phyloP scores from a whole-genome alignment of 208 protist species.

The Trypanosoma boissoni region DNA sequence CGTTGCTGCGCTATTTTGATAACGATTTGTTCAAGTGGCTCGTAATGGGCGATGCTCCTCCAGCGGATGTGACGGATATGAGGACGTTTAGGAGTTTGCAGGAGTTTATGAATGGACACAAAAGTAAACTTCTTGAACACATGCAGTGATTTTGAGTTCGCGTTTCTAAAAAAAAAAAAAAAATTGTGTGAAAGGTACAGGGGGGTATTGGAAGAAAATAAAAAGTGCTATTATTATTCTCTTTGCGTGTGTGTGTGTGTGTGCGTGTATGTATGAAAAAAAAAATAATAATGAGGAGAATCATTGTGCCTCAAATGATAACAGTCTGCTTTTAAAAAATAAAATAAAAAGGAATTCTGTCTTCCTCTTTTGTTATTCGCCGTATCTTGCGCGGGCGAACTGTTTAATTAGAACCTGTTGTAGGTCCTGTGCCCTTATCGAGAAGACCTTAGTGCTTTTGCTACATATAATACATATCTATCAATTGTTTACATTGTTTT shows the following conservation, averaged over 20 bases:
- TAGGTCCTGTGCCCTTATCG: too few relatives aligned
- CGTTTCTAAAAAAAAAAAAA: too few relatives aligned
- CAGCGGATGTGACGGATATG: constrained; percentile 44
- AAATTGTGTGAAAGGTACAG: too few relatives aligned
- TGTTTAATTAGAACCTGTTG: too few relatives aligned
- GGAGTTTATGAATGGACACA: constrained; percentile 57
- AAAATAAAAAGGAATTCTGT: constrained; percentile 74
- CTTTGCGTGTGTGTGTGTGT: not conserved
- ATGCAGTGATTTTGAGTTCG: not conserved
- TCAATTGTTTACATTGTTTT: too few relatives aligned
- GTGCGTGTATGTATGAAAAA: constrained; percentile 1
- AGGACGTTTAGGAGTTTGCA: constrained; percentile 42
- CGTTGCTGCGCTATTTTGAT: constrained; percentile 79
- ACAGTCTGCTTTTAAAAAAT: constrained; percentile 46
- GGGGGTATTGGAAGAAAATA: not conserved
- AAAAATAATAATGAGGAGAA: too few relatives aligned
- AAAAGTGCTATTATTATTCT: too few relatives aligned
- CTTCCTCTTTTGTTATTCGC: constrained; percentile 10
- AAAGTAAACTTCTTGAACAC: constrained; percentile 50
- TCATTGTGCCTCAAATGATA: constrained; percentile 28
- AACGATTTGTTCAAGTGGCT: constrained; percentile 86
- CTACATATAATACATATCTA: too few relatives aligned
- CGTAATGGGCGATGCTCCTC: constrained; percentile 58
- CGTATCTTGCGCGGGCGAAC: too few relatives aligned
- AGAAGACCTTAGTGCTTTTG: too few relatives aligned